These are phyloP conservation scores for Chlamydomonas eustigma DNA, from an alignment of 139 green algal genomes.

Conservation along the genomic window DNA sequence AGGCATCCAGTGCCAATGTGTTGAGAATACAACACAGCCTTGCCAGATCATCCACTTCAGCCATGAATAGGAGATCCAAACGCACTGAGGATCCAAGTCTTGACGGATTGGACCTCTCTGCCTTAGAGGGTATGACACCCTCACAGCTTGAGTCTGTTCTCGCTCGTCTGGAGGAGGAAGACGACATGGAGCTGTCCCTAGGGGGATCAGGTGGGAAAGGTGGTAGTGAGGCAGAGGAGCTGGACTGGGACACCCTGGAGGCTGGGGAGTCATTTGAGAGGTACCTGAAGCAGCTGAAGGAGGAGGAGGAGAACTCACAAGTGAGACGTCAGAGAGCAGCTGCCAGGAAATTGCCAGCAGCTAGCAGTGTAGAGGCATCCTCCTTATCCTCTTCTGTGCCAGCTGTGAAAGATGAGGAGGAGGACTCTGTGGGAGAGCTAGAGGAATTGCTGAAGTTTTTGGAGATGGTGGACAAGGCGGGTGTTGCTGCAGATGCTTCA, in stretches of 20 bases:
- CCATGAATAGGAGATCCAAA: no score
- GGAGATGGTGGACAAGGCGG: constrained; percentile 29
- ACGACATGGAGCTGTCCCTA: neutral
- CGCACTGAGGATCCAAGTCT: no score
- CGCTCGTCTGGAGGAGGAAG: neutral
- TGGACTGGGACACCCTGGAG: constrained; percentile 29
- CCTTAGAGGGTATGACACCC: neutral
- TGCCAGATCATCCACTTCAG: no score
- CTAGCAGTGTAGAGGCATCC: neutral
- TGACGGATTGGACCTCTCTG: neutral
- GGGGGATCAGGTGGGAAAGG: neutral
- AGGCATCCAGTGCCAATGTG: no score
- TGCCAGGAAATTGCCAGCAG: neutral
- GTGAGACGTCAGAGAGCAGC: neutral
- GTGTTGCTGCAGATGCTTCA: neutral
- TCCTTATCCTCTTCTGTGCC: neutral
- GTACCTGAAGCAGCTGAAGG: constrained; percentile 25
- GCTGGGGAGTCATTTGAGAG: constrained; percentile 26
- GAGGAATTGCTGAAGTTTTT: constrained; percentile 28
- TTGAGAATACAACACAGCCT: no score
- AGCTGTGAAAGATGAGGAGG: neutral
- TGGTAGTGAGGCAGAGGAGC: constrained; percentile 12
- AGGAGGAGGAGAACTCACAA: constrained; percentile 15
- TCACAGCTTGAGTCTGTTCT: constrained; percentile 3
- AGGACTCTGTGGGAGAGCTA: constrained; percentile 22